A percentile compares a stretch with the other conserved stretches of the same genome.
phyloP scores from a whole-genome alignment of 2,329 filamentous ascomycete genomes.

The Scleromitrula shiraiana region DNA sequence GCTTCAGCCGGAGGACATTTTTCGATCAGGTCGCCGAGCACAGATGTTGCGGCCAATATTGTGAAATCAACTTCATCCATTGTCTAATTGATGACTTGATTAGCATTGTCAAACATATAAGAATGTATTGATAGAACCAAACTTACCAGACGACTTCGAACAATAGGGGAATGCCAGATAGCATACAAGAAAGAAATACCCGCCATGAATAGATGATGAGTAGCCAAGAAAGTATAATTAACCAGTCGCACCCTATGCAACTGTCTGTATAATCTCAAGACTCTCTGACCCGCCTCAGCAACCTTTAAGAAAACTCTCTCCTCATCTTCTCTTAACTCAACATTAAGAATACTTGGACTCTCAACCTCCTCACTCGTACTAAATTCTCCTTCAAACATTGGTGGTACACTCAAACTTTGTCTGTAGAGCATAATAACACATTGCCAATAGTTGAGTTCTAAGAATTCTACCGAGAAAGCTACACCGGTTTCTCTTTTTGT shows the following conservation, averaged over 20 bases:
- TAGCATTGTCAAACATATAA: conserved; percentile 4
- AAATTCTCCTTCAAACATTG: conserved; percentile 74
- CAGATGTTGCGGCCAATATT: conserved; percentile 84
- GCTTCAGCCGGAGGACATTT: conserved; percentile 94
- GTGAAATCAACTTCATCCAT: conserved; percentile 98
- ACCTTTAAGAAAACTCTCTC: conserved; percentile 91
- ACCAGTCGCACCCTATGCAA: conserved; percentile 81
- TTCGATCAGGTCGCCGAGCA: conserved; percentile 83
- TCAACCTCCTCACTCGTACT: conserved; percentile 57
- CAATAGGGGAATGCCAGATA: conserved; percentile 90
- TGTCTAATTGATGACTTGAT: conserved; percentile 40
- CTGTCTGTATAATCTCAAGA: conserved; percentile 82
- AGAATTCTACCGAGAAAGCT: conserved; percentile 78
- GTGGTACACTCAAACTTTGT: conserved; percentile 79
- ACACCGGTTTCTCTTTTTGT: conserved; percentile 74
- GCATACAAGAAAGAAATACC: conserved; percentile 94
- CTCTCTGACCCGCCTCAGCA: conserved; percentile 88
- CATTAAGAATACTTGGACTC: conserved; percentile 51
- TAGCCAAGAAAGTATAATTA: conserved; percentile 93
- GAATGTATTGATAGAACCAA: background rate
- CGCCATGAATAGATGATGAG: conserved; percentile 95
- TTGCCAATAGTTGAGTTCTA: conserved; percentile 97
- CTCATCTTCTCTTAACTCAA: conserved; percentile 70
- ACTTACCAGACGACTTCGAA: conserved; percentile 76
- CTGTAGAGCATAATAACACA: conserved; percentile 93